A percentile compares a stretch with the other conserved stretches of the same genome.
These are phyloP conservation scores for Colletotrichum echinochloae DNA, from an alignment of 2,329 filamentous ascomycete genomes.

Conservation along the genomic window DNA sequence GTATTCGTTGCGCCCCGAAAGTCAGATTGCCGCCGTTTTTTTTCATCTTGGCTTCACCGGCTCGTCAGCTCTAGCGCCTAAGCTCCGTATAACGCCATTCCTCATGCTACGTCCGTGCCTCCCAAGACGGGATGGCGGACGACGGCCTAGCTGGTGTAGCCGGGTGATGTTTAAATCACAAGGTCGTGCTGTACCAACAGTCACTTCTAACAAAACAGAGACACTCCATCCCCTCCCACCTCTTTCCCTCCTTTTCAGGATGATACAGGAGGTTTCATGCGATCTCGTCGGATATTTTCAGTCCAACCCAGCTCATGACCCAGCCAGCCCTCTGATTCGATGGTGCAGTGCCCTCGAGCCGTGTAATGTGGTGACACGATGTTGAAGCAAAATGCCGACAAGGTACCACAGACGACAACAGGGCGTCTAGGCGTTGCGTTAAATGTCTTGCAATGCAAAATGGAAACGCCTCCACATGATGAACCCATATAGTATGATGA, in stretches of 20 bases:
- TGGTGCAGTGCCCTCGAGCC: not conserved
- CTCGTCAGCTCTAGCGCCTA: slow-evolving; percentile 10
- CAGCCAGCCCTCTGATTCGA: too few species aligned
- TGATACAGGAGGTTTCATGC: not conserved
- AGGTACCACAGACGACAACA: not conserved
- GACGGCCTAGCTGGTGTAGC: not conserved
- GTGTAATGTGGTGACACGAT: slow-evolving; percentile 1
- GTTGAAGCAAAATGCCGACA: not conserved
- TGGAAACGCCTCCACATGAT: not conserved
- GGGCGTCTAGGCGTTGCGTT: not conserved
- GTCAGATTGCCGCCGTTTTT: not conserved
- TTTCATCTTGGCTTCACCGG: not conserved
- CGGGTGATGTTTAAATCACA: not conserved
- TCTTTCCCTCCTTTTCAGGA: not conserved
- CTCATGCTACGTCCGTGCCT: slow-evolving; percentile 20
- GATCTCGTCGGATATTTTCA: slow-evolving; percentile 9
- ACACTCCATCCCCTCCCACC: not conserved
- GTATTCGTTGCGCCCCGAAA: not conserved
- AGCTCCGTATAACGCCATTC: slow-evolving; percentile 28
- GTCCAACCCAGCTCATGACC: not conserved
- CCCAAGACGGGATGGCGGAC: not conserved
- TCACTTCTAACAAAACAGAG: slow-evolving; percentile 17
- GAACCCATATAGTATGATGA: too few species aligned
- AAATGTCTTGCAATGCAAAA: slow-evolving; percentile 13
- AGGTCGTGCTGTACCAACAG: slow-evolving; percentile 4